Conservation (phyloP, 768 basidiomycete species). For the Agrocybe praecox region DNA sequence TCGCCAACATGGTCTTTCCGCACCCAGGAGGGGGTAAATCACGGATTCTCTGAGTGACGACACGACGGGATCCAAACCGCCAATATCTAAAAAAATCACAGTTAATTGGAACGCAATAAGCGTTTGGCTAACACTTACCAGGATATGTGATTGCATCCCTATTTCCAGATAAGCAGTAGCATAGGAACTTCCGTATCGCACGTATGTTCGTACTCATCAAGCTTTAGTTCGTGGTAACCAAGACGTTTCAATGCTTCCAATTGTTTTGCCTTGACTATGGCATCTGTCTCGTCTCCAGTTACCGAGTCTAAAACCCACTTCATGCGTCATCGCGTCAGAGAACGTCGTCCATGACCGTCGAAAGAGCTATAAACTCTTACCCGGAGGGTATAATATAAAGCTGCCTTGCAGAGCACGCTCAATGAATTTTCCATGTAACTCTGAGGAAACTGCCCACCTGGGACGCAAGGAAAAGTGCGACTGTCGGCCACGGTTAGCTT, state of each 20-base stretch:
- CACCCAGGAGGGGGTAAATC: conserved; percentile 96
- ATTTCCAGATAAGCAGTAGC: conserved; percentile 1
- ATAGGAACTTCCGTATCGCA: conserved; percentile 1
- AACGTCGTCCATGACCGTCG: not conserved
- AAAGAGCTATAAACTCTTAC: conserved; percentile 39
- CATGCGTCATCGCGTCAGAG: not conserved
- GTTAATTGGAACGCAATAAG: not conserved
- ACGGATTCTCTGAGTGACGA: conserved; percentile 91
- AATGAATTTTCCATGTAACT: conserved; percentile 10
- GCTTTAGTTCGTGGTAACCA: conserved; percentile 70
- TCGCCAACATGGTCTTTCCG: conserved; percentile 99
- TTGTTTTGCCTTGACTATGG: conserved; percentile 69
- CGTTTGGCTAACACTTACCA: conserved; percentile 45
- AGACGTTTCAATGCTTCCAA: conserved; percentile 69
- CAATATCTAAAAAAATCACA: conserved; percentile 68
- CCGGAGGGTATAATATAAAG: conserved; percentile 74
- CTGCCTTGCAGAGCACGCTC: conserved; percentile 55
- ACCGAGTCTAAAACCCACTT: conserved; percentile 71
- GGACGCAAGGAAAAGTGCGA: conserved; percentile 53
- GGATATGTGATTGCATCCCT: conserved; percentile 74
- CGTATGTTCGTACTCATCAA: conserved; percentile 92
- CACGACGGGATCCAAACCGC: conserved; percentile 91
- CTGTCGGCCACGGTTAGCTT: conserved; percentile 26
- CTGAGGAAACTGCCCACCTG: conserved; percentile 39
- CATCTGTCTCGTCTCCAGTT: conserved; percentile 55